Base-by-base conservation (phyloP, 331 rosid species). In the Saraca asoca region DNA sequence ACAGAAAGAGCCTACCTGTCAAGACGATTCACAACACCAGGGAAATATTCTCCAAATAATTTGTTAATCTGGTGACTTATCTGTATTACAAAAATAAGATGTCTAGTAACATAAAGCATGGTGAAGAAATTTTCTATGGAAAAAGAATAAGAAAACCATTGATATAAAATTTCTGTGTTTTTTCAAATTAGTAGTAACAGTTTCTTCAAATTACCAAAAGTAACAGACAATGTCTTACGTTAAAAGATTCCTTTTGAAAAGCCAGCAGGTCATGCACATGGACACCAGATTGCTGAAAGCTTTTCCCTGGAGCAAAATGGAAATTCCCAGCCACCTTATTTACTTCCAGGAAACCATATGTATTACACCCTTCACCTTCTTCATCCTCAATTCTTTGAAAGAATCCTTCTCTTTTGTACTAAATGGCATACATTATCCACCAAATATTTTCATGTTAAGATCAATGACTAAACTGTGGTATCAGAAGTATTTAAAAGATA, bases 291-390 rank as follows among this genome's bases (percentile, higher is more conserved):
- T 91, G 96, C 66, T 91, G 96, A 75, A 91, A 91, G 78, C 98
- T 91, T 87, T 91, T 91, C 69, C 96, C 98, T 57, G 96, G 98
- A 62, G 98, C 96, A 81, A 91, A 88, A 73, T 91, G 98, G 64
- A 91, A 91, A 64, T 73, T 78, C 64, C 98, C 98, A 4, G 98
- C 98, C 42, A 91, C 96, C 81, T 91, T 91, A 72, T 91, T 91
- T 70, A 91, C 97, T 82, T 91, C 95, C 83, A 91, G 68, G 76
- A 86, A 88, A 7, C 97, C 97, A 78, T 91, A 91, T 0, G 88
- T 76, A 75, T 91, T 94, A 76, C 97, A 94, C 19, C 97, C 99
- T 85, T 94, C 99, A 17, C 99, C 97, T 5, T 90, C 97, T 81
- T 94, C 97, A 6, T 94, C 97, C 85, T 90, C 90, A 80, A 94